Conservation (phyloP, 2,329 filamentous ascomycete species). For the Stemphylium beticola region DNA sequence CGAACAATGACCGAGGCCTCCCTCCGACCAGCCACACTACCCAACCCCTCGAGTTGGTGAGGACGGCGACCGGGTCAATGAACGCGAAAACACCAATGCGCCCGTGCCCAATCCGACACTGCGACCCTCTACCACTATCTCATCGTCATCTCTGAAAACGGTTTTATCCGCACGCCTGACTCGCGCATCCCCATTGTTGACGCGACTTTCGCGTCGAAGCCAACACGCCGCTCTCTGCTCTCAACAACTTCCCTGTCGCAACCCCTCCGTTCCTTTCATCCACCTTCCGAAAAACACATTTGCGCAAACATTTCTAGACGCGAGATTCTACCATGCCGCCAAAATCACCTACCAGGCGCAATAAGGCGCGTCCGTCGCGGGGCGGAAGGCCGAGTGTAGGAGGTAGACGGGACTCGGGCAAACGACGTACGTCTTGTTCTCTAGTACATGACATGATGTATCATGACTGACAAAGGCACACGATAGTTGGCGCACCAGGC, state of each 20-base stretch:
- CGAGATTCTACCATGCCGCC: slow-evolving; percentile 19
- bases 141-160: slow-evolving; percentile 8
- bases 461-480: slow-evolving; percentile 8
- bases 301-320: background rate
- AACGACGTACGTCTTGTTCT: slow-evolving; percentile 21
- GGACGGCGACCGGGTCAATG: slow-evolving; percentile 1
- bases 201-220: slow-evolving; percentile 1
- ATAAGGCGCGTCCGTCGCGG: slow-evolving; percentile 43
- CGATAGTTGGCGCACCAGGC: slow-evolving; percentile 40
- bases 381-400: slow-evolving; percentile 30
- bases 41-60: slow-evolving; percentile 31
- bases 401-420: slow-evolving; percentile 27
- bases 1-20: background rate
- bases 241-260: background rate
- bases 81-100: slow-evolving; percentile 19
- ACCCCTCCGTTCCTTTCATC: background rate
- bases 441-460: background rate
- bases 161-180: background rate
- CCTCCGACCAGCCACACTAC: slow-evolving; percentile 31
- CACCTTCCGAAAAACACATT: background rate
- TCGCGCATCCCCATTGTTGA: background rate
- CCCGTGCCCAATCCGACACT: slow-evolving; percentile 15
- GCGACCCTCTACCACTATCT: slow-evolving; percentile 3
- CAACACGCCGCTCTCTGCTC: slow-evolving; percentile 3
- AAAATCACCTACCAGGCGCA: slow-evolving; percentile 35